Conservation (phyloP, 2,329 filamentous ascomycete genomes). For the Thelonectria blattea region DNA sequence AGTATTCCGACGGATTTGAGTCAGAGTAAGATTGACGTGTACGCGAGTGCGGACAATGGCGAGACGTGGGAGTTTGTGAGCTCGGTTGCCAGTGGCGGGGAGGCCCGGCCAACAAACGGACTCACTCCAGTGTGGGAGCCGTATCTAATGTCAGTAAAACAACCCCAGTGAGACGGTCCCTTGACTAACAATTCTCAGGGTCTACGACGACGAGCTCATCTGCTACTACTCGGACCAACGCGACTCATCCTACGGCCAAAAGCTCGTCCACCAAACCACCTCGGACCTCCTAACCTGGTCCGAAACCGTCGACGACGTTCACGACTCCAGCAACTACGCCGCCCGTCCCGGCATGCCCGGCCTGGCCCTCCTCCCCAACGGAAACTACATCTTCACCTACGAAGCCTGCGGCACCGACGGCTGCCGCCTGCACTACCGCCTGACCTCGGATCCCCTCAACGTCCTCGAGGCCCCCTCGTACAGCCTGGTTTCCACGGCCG, state of each 20-base stretch:
- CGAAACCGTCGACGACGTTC: slow-evolving; percentile 61
- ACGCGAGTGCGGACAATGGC: slow-evolving; percentile 67
- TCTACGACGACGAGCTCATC: slow-evolving; percentile 64
- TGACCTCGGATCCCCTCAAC: slow-evolving; percentile 46
- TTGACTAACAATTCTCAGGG: slow-evolving; percentile 39
- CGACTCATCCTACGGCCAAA: slow-evolving; percentile 67
- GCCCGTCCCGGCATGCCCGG: slow-evolving; percentile 73
- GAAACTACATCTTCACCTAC: slow-evolving; percentile 63
- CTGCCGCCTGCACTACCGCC: slow-evolving; percentile 52
- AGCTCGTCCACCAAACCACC: slow-evolving; percentile 69
- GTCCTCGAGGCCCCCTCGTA: slow-evolving; percentile 41
- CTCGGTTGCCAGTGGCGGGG: slow-evolving; percentile 68
- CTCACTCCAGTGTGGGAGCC: slow-evolving; percentile 76
- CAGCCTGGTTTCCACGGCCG: slow-evolving; percentile 43
- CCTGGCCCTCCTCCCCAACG: slow-evolving; percentile 62
- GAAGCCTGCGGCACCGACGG: slow-evolving; percentile 59
- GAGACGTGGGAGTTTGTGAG: slow-evolving; percentile 71
- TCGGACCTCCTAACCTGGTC: slow-evolving; percentile 66
- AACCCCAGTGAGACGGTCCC: rapidly evolving
- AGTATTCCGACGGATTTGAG: slow-evolving; percentile 65
- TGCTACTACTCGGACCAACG: slow-evolving; percentile 76
- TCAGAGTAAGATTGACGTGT: slow-evolving; percentile 71
- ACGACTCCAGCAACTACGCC: slow-evolving; percentile 61
- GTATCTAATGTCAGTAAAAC: slow-evolving; percentile 56
- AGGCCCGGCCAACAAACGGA: slow-evolving; percentile 66